Evolutionary conservation across 495 filamentous ascomycete species (phyloP), one percentile per base, ranked within the genome.

Genomic region (Elasticomyces elasticus): DNA sequence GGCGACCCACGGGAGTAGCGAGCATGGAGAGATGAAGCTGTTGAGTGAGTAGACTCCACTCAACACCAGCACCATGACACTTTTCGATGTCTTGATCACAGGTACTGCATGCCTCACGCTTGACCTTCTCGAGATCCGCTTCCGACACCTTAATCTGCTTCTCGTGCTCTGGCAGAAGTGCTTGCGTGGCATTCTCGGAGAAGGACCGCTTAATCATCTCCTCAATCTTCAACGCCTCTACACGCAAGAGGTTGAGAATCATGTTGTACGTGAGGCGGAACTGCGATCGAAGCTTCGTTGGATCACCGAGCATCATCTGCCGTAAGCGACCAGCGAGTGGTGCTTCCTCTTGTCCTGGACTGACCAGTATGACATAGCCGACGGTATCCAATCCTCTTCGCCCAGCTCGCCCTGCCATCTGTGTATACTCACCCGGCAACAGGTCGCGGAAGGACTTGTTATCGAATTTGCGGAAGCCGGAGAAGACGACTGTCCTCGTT

Each of bases 131-230:
- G 54, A 98, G 72, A 67, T 92, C 89, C 1, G 86, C 87, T 65
- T 97, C 88, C 0, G 89, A 94, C n/a, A 95, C 61, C 63, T 91
- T 88, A 41, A 97, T 85, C 60, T 87, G 81, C 65, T 90, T 91
- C 70, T 97, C 91, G 58, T 96, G 90, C 68, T 95, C 88, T 0
- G 92, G 92, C 11, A 97, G 73, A 28, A 97, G 72, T 55, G 94
- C 91, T 63, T 97, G 94, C 0, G 94, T 96, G n/a, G 89, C 89
- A 71, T 98, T 92, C 69, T 98, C 92, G 53, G 89, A 94, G 76
- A 98, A 98, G 67, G 88, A 95, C 58, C 92, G 81, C 75, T 98
- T 98, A 72, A 98, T 98, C 92, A 98, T 98, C 69, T 98, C 92
- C 68, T 98, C 92, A 60, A 98, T 97, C 71, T 95, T 97, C 51